Evolutionary conservation across 2,329 filamentous ascomycete genomes (phyloP).

Genomic region (Monilinia aucupariae): DNA sequence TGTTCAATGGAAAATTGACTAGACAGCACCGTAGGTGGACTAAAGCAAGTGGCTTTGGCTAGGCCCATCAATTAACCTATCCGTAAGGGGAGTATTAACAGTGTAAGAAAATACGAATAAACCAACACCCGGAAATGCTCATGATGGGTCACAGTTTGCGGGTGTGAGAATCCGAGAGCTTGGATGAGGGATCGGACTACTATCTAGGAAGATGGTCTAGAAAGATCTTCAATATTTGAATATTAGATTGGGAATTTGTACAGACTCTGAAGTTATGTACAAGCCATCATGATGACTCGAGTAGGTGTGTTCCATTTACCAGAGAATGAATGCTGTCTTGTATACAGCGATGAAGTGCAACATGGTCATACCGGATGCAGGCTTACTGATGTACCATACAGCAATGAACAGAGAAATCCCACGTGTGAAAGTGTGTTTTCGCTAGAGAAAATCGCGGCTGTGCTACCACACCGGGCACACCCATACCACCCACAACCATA

Average conservation of each 20-base stretch:
- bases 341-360: constrained; percentile 6
- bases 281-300: neutral
- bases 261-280: neutral
- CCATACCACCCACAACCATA: neutral
- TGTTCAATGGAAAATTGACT: too few relatives aligned
- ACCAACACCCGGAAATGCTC: neutral
- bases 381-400: constrained; percentile 12
- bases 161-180: constrained; percentile 15
- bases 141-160: constrained; percentile 1
- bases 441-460: constrained; percentile 11
- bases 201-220: constrained; percentile 6
- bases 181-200: constrained; percentile 17
- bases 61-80: too few relatives aligned
- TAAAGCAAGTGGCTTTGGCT: too few relatives aligned
- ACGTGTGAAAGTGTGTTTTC: constrained; percentile 13
- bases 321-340: neutral
- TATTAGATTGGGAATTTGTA: constrained; percentile 9
- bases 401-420: constrained; percentile 10
- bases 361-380: constrained; percentile 6
- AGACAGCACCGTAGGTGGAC: too few relatives aligned
- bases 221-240: constrained; percentile 12
- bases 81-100: neutral
- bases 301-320: constrained; percentile 4
- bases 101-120: neutral
- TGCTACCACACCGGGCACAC: constrained; percentile 13